Percentiles rank a stretch among this genome's conserved stretches.
Evolutionary conservation across 2,329 filamentous ascomycete species (phyloP).

Genomic region (Aspergillus alliaceus): DNA sequence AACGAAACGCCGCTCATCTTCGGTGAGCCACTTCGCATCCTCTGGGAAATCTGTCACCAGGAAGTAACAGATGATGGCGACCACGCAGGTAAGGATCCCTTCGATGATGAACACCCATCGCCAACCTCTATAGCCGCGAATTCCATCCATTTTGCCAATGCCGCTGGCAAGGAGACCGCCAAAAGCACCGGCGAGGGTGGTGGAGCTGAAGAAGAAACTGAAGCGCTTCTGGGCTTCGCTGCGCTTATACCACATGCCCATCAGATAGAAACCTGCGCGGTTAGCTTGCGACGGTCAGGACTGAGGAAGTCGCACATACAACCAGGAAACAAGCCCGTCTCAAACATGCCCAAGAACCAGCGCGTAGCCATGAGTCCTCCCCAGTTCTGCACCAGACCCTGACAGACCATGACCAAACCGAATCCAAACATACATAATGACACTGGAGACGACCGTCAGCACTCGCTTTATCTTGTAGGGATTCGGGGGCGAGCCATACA

Average conservation of each 20-base stretch:
- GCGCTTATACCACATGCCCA: constrained; percentile 82
- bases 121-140: constrained; percentile 58
- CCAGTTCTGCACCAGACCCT: constrained; percentile 78
- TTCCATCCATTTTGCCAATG: constrained; percentile 58
- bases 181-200: constrained; percentile 62
- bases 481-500: constrained; percentile 33
- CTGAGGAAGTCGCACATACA: constrained; percentile 43
- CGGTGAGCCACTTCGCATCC: constrained; percentile 68
- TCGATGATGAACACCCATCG: constrained; percentile 60
- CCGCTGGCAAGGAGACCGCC: constrained; percentile 62
- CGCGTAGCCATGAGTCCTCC: constrained; percentile 72
- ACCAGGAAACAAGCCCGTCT: constrained; percentile 71
- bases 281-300: not conserved
- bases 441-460: constrained; percentile 41
- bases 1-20: constrained; percentile 46
- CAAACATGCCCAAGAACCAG: constrained; percentile 77
- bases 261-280: constrained; percentile 55
- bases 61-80: constrained; percentile 63
- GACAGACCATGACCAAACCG: constrained; percentile 70
- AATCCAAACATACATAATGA: constrained; percentile 83
- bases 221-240: constrained; percentile 87
- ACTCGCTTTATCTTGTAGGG: not conserved
- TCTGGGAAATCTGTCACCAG: constrained; percentile 73
- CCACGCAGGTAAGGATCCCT: constrained; percentile 62
- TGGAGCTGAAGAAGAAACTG: constrained; percentile 85